Base-by-base conservation (phyloP, 2,329 filamentous ascomycete genomes). In the Trichophyton schoenleinii region DNA sequence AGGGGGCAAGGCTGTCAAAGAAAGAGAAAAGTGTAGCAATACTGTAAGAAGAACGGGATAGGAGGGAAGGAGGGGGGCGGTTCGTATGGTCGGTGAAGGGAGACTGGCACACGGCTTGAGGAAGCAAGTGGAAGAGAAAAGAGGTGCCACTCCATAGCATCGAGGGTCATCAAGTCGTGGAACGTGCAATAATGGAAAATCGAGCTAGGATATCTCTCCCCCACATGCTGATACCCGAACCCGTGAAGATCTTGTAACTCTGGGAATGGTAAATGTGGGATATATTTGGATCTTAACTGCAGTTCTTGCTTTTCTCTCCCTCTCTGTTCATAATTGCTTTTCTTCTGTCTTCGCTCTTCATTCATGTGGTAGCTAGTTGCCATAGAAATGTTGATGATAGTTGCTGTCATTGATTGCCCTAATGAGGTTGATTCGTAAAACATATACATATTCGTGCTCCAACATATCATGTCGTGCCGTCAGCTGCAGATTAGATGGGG, bases 321-420 rank as follows among this genome's bases (percentile, higher is more conserved):
- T 34, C 34, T 36, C 8, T 36, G 1, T 36, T 36, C 34, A 36
- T 36, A 9, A 9, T 55, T 55, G 6, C 28, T 55, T 55, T 55
- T 36, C 34, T 55, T 8, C 34, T 55, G 9, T 15, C 46, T 22
- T 49, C 22, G 49, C 31, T n/a, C 28, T 20, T 36, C 52, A 34
- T 28, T 36, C 52, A 34, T 28, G 28, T 34, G 52, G 15, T 36
- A 7, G 52, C 52, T 55, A 55, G 52, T 55, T n/a, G 52, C 13
- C n/a, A 55, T 55, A 55, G 28, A 55, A 55, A 55, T 55, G 15
- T 55, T 55, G 22, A 55, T 55, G n/a, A 20, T 55, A 55, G 52
- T 36, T 34, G 28, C 15, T 34, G 28, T 55, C 28, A 36, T 36
- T 55, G 52, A 55, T 55, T 55, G 28, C 31, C 52, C 52, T 55